Evolutionary conservation across 768 basidiomycete species (phyloP), one percentile per base, ranked within the genome.

Genomic region (Xerocomellus amylosporus): DNA sequence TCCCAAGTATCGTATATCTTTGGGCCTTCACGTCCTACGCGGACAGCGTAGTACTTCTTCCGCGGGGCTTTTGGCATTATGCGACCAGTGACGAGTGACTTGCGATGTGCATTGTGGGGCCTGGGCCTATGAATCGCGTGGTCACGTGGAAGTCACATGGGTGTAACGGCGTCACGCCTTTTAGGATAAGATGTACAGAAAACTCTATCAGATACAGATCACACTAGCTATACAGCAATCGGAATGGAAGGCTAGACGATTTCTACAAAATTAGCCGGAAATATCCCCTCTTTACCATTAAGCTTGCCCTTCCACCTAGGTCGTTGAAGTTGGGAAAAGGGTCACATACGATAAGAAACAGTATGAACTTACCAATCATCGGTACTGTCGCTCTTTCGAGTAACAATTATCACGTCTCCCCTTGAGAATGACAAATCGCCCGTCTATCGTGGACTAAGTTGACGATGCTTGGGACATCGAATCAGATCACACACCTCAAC

Each of bases 261-360:
- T 65, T 90, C 87, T n/a, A 90, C 87, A 62, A 89, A 90, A 67
- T 91, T 91, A 15, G 90, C 90, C 33, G 90, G 90, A 68, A 93
- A 92, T 42, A 86, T 79, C 0, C 90, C 90, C 59, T 81, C 74
- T 37, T 76, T 68, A 15, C 78, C 79, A 20, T 79, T 71, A 2
- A 84, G 56, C 64, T 81, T 86, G n/a, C 90, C 90, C 14, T 77
- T 86, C 90, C 90, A 92, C 88, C 88, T 90, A 54, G 15, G 31
- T 36, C 17, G 6, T 36, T 31, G 36, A 20, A 45, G 51, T 50
- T 6, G 24, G 33, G 43, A 40, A 39, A 38, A n/a, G 6, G 17
- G 30, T 8, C n/a, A 26, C 20, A 12, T 46, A 24, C 37, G 22
- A 55, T 10, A 47, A 38, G 42, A 49, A 50, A 28, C 6, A 41